A percentile compares a stretch with the other conserved stretches of the same genome.
Evolutionary conservation across 805 yeast genomes (phyloP).

Genomic region (Candida rishiriensis): DNA sequence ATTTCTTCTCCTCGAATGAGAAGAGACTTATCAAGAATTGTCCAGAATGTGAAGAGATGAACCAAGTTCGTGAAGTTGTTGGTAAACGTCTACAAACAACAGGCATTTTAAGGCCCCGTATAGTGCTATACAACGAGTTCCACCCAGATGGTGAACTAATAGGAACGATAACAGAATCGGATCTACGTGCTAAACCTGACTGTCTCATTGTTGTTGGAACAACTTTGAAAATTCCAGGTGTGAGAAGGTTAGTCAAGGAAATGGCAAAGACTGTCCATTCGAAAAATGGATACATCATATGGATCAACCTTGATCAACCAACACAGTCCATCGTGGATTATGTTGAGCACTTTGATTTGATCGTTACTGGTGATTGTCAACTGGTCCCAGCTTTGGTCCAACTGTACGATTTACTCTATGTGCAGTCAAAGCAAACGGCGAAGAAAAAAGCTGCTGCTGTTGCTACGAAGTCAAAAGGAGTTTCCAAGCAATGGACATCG

Average conservation of each 20-base stretch:
- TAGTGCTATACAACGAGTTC: constrained; percentile 66
- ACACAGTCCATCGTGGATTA: constrained; percentile 43
- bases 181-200: constrained; percentile 64
- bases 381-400: constrained; percentile 35
- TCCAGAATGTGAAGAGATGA: constrained; percentile 58
- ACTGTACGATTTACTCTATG: constrained; percentile 18
- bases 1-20: constrained; percentile 43
- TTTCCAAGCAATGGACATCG: constrained; percentile 1
- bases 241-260: constrained; percentile 55
- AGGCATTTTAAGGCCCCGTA: constrained; percentile 61
- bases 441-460: not conserved
- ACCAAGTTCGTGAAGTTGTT: constrained; percentile 48
- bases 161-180: constrained; percentile 68
- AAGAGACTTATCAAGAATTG: constrained; percentile 46
- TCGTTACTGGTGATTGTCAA: constrained; percentile 66
- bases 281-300: constrained; percentile 54
- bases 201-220: constrained; percentile 82
- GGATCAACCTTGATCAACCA: constrained; percentile 59
- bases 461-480: not conserved
- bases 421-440: constrained; percentile 7
- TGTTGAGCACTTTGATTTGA: constrained; percentile 50
- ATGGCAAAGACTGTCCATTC: constrained; percentile 54
- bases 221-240: constrained; percentile 76
- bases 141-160: constrained; percentile 89
- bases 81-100: constrained; percentile 63